These are phyloP conservation scores for Triticum timopheevii DNA, from an alignment of 176 grass and related monocot genomes.

Conservation along the genomic window DNA sequence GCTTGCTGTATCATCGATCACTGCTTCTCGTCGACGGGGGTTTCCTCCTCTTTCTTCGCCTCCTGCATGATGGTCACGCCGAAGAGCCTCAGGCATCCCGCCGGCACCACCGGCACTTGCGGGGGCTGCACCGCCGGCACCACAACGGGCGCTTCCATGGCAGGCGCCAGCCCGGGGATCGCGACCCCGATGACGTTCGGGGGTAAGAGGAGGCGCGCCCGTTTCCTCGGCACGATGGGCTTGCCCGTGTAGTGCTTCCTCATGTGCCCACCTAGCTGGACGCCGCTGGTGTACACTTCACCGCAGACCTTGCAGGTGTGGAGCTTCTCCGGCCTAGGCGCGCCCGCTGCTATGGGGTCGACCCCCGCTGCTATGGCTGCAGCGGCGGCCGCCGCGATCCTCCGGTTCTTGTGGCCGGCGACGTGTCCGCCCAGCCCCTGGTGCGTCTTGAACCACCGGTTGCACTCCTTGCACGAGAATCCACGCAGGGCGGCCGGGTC, in stretches of 20 bases:
- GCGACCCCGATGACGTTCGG: too few relatives aligned
- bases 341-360: neutral
- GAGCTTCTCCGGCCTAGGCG: neutral
- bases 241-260: slow-evolving; percentile 25
- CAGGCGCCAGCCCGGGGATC: too few relatives aligned
- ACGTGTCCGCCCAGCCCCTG: slow-evolving; percentile 46
- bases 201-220: neutral
- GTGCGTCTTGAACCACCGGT: neutral
- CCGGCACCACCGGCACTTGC: too few relatives aligned
- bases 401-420: slow-evolving; percentile 39
- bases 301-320: slow-evolving; percentile 20
- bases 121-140: too few relatives aligned
- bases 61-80: neutral
- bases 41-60: neutral
- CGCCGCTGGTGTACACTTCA: neutral
- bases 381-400: neutral
- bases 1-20: neutral
- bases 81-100: neutral
- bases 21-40: neutral
- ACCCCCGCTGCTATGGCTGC: slow-evolving; percentile 7
- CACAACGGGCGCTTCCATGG: neutral
- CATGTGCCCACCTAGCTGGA: slow-evolving; percentile 48
- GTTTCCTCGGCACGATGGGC: slow-evolving; percentile 18
- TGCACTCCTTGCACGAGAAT: slow-evolving; percentile 31
- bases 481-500: neutral